A percentile compares a stretch with the other conserved stretches of the same genome.
Evolutionary conservation across 768 basidiomycete species (phyloP).

Genomic region (Sutorius australiensis): DNA sequence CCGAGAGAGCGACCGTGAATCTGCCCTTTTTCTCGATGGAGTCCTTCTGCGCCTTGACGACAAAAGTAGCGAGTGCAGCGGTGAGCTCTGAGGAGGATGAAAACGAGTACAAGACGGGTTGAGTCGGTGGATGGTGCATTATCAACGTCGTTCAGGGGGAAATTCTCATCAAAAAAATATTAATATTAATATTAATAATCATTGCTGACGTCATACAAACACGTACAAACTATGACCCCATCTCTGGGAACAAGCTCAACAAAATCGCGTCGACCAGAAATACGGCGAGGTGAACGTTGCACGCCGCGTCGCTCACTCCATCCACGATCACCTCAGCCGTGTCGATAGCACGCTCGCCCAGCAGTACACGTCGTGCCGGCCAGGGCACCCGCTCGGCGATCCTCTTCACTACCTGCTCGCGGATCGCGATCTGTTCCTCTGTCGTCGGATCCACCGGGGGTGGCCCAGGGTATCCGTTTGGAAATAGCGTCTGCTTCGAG

Average conservation of each 20-base stretch:
- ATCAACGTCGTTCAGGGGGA: slow-evolving; percentile 21
- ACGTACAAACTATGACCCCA: slow-evolving; percentile 35
- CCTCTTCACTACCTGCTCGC: slow-evolving; percentile 37
- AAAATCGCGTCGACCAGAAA: slow-evolving; percentile 72
- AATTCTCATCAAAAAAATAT: background rate
- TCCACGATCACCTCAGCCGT: slow-evolving; percentile 57
- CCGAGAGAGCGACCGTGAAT: slow-evolving; percentile 92
- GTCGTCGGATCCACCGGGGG: slow-evolving; percentile 68
- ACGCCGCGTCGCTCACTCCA: slow-evolving; percentile 55
- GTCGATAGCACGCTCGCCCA: slow-evolving; percentile 49
- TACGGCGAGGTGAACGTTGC: slow-evolving; percentile 77
- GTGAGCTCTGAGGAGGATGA: slow-evolving; percentile 51
- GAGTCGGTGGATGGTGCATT: slow-evolving; percentile 53
- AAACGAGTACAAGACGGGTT: slow-evolving; percentile 76
- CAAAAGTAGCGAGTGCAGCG: slow-evolving; percentile 70
- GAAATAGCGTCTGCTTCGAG: slow-evolving; percentile 75
- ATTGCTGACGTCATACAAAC: slow-evolving; percentile 28
- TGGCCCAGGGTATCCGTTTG: slow-evolving; percentile 81
- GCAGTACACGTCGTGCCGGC: slow-evolving; percentile 6
- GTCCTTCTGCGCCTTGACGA: slow-evolving; percentile 84
- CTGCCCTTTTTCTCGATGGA: slow-evolving; percentile 83
- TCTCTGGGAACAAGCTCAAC: slow-evolving; percentile 74
- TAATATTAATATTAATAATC: background rate
- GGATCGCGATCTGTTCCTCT: slow-evolving; percentile 68
- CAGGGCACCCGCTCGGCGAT: slow-evolving; percentile 40